These are phyloP conservation scores for Earliella scabrosa DNA, from an alignment of 1,284 basidiomycete species.

Conservation along the genomic window DNA sequence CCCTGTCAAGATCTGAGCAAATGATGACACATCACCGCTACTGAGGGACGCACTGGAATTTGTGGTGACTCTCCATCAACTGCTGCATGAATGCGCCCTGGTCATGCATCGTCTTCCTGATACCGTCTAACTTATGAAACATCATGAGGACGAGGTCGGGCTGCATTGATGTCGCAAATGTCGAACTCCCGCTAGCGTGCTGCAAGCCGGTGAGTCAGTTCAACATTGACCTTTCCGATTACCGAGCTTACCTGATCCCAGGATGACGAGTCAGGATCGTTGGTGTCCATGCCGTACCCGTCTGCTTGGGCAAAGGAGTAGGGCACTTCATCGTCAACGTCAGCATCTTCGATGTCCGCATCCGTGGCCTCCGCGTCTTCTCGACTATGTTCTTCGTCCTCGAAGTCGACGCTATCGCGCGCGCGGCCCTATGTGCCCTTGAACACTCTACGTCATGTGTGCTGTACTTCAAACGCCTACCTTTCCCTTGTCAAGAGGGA, in stretches of 20 bases:
- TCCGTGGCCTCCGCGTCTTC: no score
- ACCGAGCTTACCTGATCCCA: neutral
- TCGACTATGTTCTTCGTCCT: no score
- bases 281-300: no score
- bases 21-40: neutral
- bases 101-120: neutral
- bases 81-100: neutral
- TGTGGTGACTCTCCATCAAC: neutral
- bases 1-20: neutral
- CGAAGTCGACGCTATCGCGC: neutral
- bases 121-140: neutral
- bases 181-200: no score
- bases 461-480: no score
- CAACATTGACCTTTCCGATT: no score
- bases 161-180: no score
- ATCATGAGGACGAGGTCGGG: neutral
- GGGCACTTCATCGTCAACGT: neutral
- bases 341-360: no score
- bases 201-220: no score
- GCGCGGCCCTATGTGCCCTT: neutral
- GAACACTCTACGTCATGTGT: no score
- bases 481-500: neutral
- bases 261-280: no score
- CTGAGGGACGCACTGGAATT: neutral
- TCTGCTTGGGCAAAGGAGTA: no score